Percentiles rank a stretch among this genome's conserved stretches.
These are phyloP conservation scores for Chlamydomonas eustigma DNA, from an alignment of 139 green algal species.

Conservation along the genomic window DNA sequence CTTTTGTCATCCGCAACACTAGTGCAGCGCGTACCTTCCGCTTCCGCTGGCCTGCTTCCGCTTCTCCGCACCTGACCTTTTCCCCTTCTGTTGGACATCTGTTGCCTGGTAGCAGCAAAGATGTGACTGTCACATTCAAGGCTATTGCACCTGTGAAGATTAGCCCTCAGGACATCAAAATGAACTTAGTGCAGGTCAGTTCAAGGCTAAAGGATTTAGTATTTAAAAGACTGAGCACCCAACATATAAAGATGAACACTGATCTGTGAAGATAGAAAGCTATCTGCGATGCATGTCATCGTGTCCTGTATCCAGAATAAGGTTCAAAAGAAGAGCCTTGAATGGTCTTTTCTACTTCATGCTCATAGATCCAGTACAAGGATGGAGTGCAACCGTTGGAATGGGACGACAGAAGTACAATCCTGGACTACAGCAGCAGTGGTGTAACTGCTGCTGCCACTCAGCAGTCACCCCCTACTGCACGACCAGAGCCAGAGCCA, in stretches of 20 bases:
- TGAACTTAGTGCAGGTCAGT: slow-evolving; percentile 9
- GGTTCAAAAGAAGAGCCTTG: no score
- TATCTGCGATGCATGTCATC: no score
- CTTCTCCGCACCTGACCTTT: slow-evolving; percentile 48
- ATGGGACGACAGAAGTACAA: slow-evolving; percentile 47
- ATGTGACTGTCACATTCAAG: slow-evolving; percentile 56
- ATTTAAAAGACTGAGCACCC: no score
- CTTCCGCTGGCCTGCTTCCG: slow-evolving; percentile 50
- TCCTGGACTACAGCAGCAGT: slow-evolving; percentile 10
- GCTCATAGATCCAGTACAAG: not conserved
- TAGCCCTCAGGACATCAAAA: slow-evolving; percentile 32
- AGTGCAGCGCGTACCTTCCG: slow-evolving; percentile 16
- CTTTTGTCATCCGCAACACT: slow-evolving; percentile 39
- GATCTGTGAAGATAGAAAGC: no score
- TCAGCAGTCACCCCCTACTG: slow-evolving; percentile 3
- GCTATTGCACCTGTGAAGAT: slow-evolving; percentile 41
- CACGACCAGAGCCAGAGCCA: slow-evolving; percentile 34
- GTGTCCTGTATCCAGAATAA: no score
- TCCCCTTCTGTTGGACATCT: slow-evolving; percentile 59
- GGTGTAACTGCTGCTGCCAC: not conserved
- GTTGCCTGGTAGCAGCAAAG: slow-evolving; percentile 48
- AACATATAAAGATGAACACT: no score
- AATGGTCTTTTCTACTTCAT: no score
- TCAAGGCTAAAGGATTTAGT: no score
- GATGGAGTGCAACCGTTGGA: slow-evolving; percentile 17